Conservation (phyloP, 768 basidiomycete species). For the Phlebiopsis gigantea region DNA sequence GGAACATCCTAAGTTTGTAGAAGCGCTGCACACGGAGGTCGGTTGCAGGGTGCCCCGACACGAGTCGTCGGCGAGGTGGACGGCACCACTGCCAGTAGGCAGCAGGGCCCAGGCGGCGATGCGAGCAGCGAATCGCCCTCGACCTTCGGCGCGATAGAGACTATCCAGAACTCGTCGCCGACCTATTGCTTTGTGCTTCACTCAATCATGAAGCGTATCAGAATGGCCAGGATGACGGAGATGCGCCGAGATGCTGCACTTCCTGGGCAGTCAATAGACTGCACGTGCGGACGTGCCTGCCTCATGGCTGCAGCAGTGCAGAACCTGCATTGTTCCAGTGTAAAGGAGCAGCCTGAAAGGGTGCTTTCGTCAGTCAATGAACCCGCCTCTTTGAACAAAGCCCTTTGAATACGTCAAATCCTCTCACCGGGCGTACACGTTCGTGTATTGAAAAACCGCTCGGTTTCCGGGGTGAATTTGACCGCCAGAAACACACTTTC, state of each 20-base stretch:
- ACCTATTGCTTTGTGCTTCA: background rate
- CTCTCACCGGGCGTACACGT: no score
- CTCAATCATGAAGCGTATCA: background rate
- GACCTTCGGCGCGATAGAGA: background rate
- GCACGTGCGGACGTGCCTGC: slow-evolving; percentile 4
- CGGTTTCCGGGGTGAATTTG: no score
- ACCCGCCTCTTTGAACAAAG: background rate
- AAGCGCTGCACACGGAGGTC: background rate
- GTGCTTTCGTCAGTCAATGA: background rate
- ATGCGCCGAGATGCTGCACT: background rate
- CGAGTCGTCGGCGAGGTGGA: background rate
- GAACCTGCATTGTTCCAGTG: background rate
- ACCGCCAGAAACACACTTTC: no score
- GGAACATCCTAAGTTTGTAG: background rate
- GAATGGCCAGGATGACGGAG: background rate
- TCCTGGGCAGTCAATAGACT: background rate
- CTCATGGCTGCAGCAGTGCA: background rate
- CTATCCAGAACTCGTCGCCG: background rate
- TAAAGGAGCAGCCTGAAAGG: background rate
- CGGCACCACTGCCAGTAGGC: slow-evolving; percentile 1
- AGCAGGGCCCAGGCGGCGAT: background rate
- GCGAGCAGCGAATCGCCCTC: background rate
- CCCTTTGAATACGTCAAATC: background rate
- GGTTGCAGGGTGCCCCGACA: background rate
- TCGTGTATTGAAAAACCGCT: no score